phyloP scores from a whole-genome alignment of 352 stramenopile species.

The Pythium sp. region DNA sequence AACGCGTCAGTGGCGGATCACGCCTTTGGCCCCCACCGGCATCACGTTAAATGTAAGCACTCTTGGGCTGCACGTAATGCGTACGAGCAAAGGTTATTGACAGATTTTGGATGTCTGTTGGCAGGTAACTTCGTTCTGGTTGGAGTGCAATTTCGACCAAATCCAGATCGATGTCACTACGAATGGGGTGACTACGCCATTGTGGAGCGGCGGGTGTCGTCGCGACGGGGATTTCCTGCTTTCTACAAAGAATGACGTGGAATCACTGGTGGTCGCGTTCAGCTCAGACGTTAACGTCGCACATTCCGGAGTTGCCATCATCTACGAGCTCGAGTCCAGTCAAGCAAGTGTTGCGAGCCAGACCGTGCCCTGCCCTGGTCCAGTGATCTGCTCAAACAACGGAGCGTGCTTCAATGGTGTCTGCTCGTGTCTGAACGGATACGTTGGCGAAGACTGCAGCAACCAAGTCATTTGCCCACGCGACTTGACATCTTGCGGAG shows the following conservation, averaged over 20 bases:
- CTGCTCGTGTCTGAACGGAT: slow-evolving; percentile 56
- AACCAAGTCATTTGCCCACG: slow-evolving; percentile 49
- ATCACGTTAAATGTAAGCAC: slow-evolving; percentile 39
- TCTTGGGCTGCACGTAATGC: too few species aligned
- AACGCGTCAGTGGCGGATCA: slow-evolving; percentile 40
- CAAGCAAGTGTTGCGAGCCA: neutral
- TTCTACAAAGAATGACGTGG: slow-evolving; percentile 23
- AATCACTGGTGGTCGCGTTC: slow-evolving; percentile 38
- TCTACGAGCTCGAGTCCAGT: slow-evolving; percentile 31
- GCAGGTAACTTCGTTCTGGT: slow-evolving; percentile 45
- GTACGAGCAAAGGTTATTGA: too few species aligned
- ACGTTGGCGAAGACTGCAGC: slow-evolving; percentile 59
- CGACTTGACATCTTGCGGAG: slow-evolving; percentile 21
- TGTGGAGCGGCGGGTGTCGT: slow-evolving; percentile 56
- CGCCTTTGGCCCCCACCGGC: slow-evolving; percentile 16
- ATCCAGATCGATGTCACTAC: slow-evolving; percentile 27
- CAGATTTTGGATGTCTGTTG: too few species aligned
- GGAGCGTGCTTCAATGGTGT: slow-evolving; percentile 40
- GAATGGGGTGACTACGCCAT: slow-evolving; percentile 8
- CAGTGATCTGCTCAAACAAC: slow-evolving; percentile 40
- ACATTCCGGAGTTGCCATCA: slow-evolving; percentile 41
- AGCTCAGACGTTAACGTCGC: slow-evolving; percentile 38
- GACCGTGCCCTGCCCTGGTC: slow-evolving; percentile 37
- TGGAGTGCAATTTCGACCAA: slow-evolving; percentile 60
- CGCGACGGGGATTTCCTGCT: slow-evolving; percentile 42